Percentiles rank a stretch among this genome's conserved stretches.
These are phyloP conservation scores for Diplodia mutila DNA, from an alignment of 2,329 filamentous ascomycete genomes.

Conservation along the genomic window DNA sequence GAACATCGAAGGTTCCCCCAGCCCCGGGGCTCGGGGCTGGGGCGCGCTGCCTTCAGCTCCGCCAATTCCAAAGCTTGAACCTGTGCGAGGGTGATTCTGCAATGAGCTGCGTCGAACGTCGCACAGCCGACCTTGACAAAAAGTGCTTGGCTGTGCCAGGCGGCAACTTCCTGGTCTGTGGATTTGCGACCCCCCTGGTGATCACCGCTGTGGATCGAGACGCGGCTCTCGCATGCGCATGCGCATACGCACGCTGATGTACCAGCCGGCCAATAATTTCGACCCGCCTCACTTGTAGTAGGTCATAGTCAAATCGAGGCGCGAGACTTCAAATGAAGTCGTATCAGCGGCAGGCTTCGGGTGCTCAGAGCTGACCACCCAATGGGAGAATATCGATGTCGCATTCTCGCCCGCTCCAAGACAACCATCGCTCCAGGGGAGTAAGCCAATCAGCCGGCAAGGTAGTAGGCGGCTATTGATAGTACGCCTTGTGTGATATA, in stretches of 20 bases:
- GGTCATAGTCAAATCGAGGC: not conserved
- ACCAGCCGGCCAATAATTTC: not conserved
- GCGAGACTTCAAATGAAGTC: not conserved
- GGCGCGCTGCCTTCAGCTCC: constrained; percentile 8
- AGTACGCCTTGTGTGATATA: constrained; percentile 4
- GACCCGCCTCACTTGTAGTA: not conserved
- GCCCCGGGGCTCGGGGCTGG: not conserved
- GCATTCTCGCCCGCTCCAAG: not conserved
- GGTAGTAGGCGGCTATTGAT: constrained; percentile 13
- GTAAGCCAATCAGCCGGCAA: constrained; percentile 5
- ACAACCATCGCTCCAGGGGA: not conserved
- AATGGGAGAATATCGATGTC: not conserved
- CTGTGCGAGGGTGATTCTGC: constrained; percentile 2
- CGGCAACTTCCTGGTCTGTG: constrained; percentile 9
- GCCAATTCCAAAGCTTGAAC: constrained; percentile 12
- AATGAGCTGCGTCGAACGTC: not conserved
- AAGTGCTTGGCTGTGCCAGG: not conserved
- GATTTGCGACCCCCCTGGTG: not conserved
- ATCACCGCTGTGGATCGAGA: not conserved
- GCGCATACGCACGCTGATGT: not conserved
- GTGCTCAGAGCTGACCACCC: not conserved
- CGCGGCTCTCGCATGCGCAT: constrained; percentile 12
- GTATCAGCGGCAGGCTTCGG: not conserved
- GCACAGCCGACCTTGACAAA: not conserved
- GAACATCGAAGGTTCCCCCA: not conserved